Evolutionary conservation across 1,284 basidiomycete genomes (phyloP), one percentile per base, ranked within the genome.

Genomic region (Sporisorium sorghi): DNA sequence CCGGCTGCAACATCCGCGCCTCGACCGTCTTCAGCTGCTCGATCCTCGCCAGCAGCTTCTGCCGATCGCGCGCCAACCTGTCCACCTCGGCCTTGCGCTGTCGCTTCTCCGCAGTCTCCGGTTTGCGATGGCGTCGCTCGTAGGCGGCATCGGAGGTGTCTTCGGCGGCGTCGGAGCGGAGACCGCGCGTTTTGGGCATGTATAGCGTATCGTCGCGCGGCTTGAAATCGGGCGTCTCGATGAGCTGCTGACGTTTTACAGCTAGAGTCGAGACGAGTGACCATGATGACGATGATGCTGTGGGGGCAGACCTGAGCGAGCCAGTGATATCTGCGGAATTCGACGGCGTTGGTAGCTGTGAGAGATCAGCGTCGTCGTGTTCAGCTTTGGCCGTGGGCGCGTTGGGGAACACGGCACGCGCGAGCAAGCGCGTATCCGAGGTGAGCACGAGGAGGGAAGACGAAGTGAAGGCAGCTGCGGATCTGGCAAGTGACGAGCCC

Each of bases 91-190:
- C 89, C 42, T 93, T 86, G 3, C 93, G 90, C 81, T 91, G 90
- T 12, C 92, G 89, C 83, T 92, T 93, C 85, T 96, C 94, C 61
- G 92, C 90, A 17, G 88, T 89, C 83, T 95, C 93, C 83, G 91
- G 93, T 82, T 92, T 92, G 59, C 90, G 89, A 85, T 96, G 94
- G 40, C 92, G 89, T 63, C 89, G 89, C 83, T 92, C 89, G 83
- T 94, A 97, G n/a, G 89, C 89, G 17, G 89, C 89, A 85, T 96
- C 94, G 5, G 91, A 91, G 2, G 91, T 92, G 84, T 94, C 93
- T 67, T 88, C 87, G 9, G 63, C 66, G 5, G 74, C 69, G 35
- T 74, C 69, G 23, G 66, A 68, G 6, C 70, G 58, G 4, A 77
- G 54, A 14, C 73, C 70, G 40, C 78, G 69, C 10, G 78, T 80